These are phyloP conservation scores for Cladosporium sp. DNA, from an alignment of 2,329 filamentous ascomycete species.

Conservation along the genomic window DNA sequence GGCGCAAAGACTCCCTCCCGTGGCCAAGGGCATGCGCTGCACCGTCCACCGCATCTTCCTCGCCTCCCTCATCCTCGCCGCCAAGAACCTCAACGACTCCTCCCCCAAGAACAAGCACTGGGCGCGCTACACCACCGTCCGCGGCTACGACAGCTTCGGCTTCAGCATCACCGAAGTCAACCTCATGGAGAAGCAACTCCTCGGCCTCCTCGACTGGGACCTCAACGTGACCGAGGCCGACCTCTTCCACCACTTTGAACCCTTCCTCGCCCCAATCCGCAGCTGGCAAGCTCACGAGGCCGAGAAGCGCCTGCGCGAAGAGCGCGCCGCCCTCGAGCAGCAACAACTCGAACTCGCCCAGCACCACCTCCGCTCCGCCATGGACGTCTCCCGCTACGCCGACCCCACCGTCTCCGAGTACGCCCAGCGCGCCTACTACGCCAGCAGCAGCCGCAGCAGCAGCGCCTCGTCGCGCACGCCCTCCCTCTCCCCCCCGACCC, in stretches of 20 bases:
- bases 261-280: conserved; percentile 83
- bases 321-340: conserved; percentile 34
- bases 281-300: conserved; percentile 50
- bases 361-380: conserved; percentile 30
- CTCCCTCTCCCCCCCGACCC: conserved; percentile 45
- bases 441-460: too few species aligned
- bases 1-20: conserved; percentile 79
- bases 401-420: conserved; percentile 32
- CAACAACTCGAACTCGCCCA: conserved; percentile 35
- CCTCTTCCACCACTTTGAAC: conserved; percentile 80
- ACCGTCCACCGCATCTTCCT: conserved; percentile 98
- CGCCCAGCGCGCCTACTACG: conserved; percentile 27
- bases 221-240: conserved; percentile 80
- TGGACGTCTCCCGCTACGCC: conserved; percentile 29
- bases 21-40: conserved; percentile 93
- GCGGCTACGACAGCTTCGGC: conserved; percentile 70
- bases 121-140: conserved; percentile 85
- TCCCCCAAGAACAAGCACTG: conserved; percentile 99
- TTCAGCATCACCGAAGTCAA: conserved; percentile 97
- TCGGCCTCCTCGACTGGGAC: conserved; percentile 94
- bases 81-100: conserved; percentile 98
- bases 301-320: conserved; percentile 46
- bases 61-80: conserved; percentile 75
- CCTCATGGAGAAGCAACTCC: conserved; percentile 98
- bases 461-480: conserved; percentile 44